Evolutionary conservation across 306 rosid genomes (phyloP), one percentile per base, ranked within the genome.

Genomic region (Inga laurina): DNA sequence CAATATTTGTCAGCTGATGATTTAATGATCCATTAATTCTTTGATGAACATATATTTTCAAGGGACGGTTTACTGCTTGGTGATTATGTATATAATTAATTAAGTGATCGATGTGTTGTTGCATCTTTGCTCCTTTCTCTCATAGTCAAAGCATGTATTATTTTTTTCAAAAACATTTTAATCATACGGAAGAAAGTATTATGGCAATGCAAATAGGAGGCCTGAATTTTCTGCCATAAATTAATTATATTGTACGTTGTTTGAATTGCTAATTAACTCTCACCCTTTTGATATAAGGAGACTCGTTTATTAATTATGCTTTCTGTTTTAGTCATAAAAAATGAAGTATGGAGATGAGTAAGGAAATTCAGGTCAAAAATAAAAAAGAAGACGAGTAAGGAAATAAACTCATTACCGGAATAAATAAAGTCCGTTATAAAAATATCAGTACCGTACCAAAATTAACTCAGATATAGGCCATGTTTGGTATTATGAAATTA

Each of bases 21-120:
- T 71, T 43, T 4, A 12, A 44, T n/a, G 57, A 44, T 78, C 80
- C 39, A 87, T 18, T 54, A 5, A 54, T 87, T 87, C 83, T 77
- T 87, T 87, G 78, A 74, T 73, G 83, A 77, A 75, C 69, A 75
- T 82, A 73, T 82, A 73, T 70, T 62, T 78, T 19, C 39, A 16
- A 61, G 52, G 72, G 72, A 87, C 74, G 11, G 39, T 87, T 69
- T 15, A 48, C 12, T 48, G n/a, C 82, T 49, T 45, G 51, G 76
- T 84, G 85, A 87, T 87, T 79, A 70, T 87, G 88, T 82, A 87
- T 57, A 87, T 81, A 84, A 83, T 77, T 86, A 39, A 41, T 27
- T 69, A 39, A 39, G 8, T 39, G 43, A 39, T 39, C 1, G 22
- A 41, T 77, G 66, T 81, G 41, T 81, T 51, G 9, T 52, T 39